Base-by-base conservation (phyloP, 2,329 filamentous ascomycete genomes). In the Kalmusia sp. region DNA sequence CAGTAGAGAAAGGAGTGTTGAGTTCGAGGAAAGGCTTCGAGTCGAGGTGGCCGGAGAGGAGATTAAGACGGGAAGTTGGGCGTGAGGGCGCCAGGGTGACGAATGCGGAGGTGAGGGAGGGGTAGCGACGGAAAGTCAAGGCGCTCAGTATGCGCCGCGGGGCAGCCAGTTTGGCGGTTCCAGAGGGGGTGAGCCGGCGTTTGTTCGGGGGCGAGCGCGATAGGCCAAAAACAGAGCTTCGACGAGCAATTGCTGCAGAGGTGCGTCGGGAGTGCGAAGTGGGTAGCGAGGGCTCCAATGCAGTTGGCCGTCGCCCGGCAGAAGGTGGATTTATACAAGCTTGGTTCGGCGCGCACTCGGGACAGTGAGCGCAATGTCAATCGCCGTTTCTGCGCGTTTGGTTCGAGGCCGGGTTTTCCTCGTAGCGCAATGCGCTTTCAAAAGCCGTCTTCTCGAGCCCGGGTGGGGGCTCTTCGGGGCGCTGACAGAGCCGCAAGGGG, bases 1-100 rank as follows among this genome's bases (percentile, higher is more conserved):
- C 83, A 68, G 82, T 83, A 63, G 83, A 85, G 73, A 84, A 87
- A 50, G 84, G 84, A 21, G 85, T 87, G 73, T 87, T 87, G 51
- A 87, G 73, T 55, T 84, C 81, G 57, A 85, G 79, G 67, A 82
- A 76, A 54, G 83, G 77, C 62, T 79, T 79, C 63, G 80, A 75
- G 66, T 83, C 80, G 60, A 88, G 77, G 68, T 88, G 85, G 72
- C 83, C 81, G 61, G 83, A 82, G 70, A 88, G 82, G 72, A 87
- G 81, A 72, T 79, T 80, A 60, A 86, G 74, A 51, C 84, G 81
- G 68, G 80, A 76, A 65, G 70, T 77, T 61, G 76, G 76, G 62
- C 69, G 70, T 69, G 71, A 67, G 61, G 68, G 54, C 53, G 62
- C 57, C 62, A 63, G 30, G 54, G 49, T 60, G 61, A 63, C 53